These are phyloP conservation scores for Phytopythium litorale DNA, from an alignment of 352 stramenopile species.

Conservation along the genomic window DNA sequence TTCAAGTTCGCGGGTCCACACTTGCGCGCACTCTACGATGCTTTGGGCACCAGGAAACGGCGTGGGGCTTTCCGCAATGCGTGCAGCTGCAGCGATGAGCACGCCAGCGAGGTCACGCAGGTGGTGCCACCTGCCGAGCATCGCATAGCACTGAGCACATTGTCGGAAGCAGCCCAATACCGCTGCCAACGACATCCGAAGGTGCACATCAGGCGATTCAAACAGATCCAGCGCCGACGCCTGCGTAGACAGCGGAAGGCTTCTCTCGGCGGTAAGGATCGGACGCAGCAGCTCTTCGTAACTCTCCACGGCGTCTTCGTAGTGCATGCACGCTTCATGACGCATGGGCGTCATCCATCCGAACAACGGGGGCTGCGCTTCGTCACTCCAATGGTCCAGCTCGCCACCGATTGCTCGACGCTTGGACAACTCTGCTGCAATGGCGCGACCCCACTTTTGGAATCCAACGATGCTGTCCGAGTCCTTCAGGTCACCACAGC, in stretches of 20 bases:
- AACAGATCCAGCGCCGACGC: conserved; percentile 13
- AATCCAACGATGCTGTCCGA: conserved; percentile 46
- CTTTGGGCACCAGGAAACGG: conserved; percentile 20
- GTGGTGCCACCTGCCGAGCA: conserved; percentile 38
- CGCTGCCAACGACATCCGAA: conserved; percentile 31
- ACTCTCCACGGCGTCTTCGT: conserved; percentile 52
- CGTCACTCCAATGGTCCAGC: conserved; percentile 10
- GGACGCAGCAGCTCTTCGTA: conserved; percentile 40
- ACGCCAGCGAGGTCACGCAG: conserved; percentile 23
- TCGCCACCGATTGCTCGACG: not conserved
- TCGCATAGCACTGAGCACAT: conserved; percentile 42
- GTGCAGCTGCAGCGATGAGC: conserved; percentile 22
- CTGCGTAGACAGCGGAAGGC: not conserved
- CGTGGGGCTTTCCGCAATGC: conserved; percentile 15
- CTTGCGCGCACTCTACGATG: conserved; percentile 27
- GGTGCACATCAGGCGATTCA: conserved; percentile 20
- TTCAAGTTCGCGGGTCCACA: conserved; percentile 36
- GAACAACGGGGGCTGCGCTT: conserved; percentile 23
- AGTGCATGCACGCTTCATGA: conserved; percentile 51
- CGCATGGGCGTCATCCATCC: conserved; percentile 34
- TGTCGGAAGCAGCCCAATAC: conserved; percentile 46
- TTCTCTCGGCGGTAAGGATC: conserved; percentile 12
- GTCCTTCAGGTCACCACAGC: conserved; percentile 48
- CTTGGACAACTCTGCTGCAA: conserved; percentile 25
- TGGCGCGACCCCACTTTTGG: conserved; percentile 29